Evolutionary conservation across 2,329 filamentous ascomycete species (phyloP), one percentile per base, ranked within the genome.

Genomic region (Nothophaeocryptopus gaeumannii): DNA sequence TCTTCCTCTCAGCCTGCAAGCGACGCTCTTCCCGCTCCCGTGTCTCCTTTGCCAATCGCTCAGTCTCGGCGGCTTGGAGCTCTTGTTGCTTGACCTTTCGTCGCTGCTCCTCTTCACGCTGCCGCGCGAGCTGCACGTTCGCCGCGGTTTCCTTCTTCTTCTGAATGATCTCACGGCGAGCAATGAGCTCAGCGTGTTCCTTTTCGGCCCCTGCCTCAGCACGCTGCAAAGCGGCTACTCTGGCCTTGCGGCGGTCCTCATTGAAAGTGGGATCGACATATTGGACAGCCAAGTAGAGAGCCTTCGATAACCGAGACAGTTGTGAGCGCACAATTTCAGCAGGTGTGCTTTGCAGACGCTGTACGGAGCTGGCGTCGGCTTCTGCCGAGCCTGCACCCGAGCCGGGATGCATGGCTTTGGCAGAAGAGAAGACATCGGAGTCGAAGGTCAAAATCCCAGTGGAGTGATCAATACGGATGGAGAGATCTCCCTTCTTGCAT

Each of bases 401-500:
- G 56, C 91, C 90, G 56, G 88, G 80, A 72, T 95, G 89, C 54
- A 89, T 81, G 59, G 92, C 89, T 78, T 96, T 97, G 66, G 91
- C 85, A 12, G 93, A 96, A 32, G 93, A 96, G 79, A 99, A 97
- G 59, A 99, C 90, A 70, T 99, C 93, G 47, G 89, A 95, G 71
- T 99, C 93, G 64, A 99, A 99, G 70, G 90, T 96, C 53, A 99
- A 82, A 42, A 96, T 88, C 53, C 93, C 90, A 46, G 91, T 92
- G 55, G 90, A 90, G 69, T 99, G 93, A 68, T 97, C 89, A 73
- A 97, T 89, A 55, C 93, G 90, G 63, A 99, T 95, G 46, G 93
- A 88, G 39, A 99, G 81, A 64, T 99, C 93, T 50, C 93, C 93
- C 82, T 99, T 99, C 84, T 99, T 99, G 82, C 95, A 97, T 58